Evolutionary conservation across 208 protist genomes (phyloP).

Genomic region (Herpetomonas samuelpessoai): DNA sequence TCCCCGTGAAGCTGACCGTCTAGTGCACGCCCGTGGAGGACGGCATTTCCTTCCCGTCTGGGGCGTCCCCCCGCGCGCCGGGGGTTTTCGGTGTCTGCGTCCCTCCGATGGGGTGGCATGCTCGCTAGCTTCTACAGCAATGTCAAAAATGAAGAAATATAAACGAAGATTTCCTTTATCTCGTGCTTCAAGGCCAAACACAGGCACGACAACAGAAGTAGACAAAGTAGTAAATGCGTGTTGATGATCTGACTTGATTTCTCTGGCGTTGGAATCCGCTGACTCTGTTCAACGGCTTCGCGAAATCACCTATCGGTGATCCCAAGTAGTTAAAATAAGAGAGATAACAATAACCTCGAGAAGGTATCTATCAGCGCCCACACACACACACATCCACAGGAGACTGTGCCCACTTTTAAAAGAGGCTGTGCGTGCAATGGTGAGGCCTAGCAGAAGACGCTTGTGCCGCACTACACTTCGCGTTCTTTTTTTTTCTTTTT

Average conservation of each 20-base stretch:
- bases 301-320: neutral
- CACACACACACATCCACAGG: too few species aligned
- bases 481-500: too few species aligned
- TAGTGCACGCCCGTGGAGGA: conserved; percentile 7
- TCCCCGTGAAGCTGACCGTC: conserved; percentile 16
- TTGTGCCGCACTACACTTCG: too few species aligned
- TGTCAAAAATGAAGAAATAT: neutral
- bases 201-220: neutral
- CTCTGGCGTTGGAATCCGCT: too few species aligned
- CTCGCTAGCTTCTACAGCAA: too few species aligned
- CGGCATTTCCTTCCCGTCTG: neutral
- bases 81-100: neutral
- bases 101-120: neutral
- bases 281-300: neutral
- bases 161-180: neutral
- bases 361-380: too few species aligned
- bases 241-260: too few species aligned
- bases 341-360: neutral
- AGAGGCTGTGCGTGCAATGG: too few species aligned
- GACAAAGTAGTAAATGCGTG: too few species aligned
- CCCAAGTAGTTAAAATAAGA: neutral
- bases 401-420: too few species aligned
- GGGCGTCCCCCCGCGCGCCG: neutral
- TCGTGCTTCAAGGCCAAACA: neutral
- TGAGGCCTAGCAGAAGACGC: too few species aligned